Percentiles rank a stretch among this genome's conserved stretches.
Evolutionary conservation across 2,329 filamentous ascomycete genomes (phyloP).

Genomic region (Pseudocercospora cruenta): DNA sequence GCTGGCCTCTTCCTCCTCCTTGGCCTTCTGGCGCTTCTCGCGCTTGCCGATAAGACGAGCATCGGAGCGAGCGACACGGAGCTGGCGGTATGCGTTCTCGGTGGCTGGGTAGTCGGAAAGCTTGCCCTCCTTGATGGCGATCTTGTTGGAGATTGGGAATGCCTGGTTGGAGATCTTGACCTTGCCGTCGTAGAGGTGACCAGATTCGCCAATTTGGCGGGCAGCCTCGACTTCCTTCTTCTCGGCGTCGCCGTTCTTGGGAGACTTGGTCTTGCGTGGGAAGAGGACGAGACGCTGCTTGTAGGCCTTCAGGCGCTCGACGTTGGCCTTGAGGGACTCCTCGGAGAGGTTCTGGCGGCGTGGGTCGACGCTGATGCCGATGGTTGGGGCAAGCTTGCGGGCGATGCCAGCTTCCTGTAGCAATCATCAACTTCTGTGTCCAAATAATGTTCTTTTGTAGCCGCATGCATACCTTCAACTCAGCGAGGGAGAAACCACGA

Average conservation of each 20-base stretch:
- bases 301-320: constrained; percentile 98
- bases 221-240: constrained; percentile 79
- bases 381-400: constrained; percentile 89
- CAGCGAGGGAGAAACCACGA: constrained; percentile 94
- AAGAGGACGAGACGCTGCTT: constrained; percentile 95
- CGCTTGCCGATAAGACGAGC: constrained; percentile 79
- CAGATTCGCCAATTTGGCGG: constrained; percentile 54
- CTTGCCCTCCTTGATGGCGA: constrained; percentile 79
- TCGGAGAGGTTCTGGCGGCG: constrained; percentile 97
- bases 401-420: constrained; percentile 88
- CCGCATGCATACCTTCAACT: constrained; percentile 80
- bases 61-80: constrained; percentile 83
- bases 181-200: constrained; percentile 47
- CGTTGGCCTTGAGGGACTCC: constrained; percentile 92
- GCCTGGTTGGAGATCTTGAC: constrained; percentile 48
- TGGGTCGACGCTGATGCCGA: constrained; percentile 95
- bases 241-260: constrained; percentile 88
- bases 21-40: constrained; percentile 92
- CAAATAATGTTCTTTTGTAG: constrained; percentile 13
- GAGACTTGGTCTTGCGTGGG: constrained; percentile 90
- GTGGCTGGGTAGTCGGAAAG: constrained; percentile 70
- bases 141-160: constrained; percentile 73
- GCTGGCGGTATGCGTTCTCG: constrained; percentile 83
- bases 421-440: constrained; percentile 18
- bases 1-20: constrained; percentile 75